A percentile compares a stretch with the other conserved stretches of the same genome.
These are phyloP conservation scores for Colletotrichum australisinense DNA, from an alignment of 2,329 filamentous ascomycete species.

Conservation along the genomic window DNA sequence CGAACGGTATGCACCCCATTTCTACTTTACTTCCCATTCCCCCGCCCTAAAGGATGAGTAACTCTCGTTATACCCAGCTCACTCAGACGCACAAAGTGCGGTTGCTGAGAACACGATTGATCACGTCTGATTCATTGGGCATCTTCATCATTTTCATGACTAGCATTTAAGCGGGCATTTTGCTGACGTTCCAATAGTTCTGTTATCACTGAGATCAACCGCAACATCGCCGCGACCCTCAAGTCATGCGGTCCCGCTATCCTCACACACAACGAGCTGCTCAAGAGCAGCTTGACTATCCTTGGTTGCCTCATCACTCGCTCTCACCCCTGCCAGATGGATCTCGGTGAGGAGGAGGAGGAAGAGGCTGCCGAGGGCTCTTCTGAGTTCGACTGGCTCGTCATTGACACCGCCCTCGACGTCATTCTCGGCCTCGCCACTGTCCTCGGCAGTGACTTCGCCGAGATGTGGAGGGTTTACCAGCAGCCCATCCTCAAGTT, in stretches of 20 bases:
- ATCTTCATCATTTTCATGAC: constrained; percentile 27
- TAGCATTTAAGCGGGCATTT: constrained; percentile 34
- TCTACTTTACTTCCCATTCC: constrained; percentile 23
- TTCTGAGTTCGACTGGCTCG: constrained; percentile 97
- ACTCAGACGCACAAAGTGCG: constrained; percentile 92
- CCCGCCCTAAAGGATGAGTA: constrained; percentile 79
- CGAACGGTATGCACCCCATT: constrained; percentile 79
- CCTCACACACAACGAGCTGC: constrained; percentile 77
- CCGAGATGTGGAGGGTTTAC: constrained; percentile 94
- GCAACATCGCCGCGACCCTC: constrained; percentile 89
- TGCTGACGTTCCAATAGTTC: constrained; percentile 69
- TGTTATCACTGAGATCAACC: constrained; percentile 94
- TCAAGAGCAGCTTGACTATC: constrained; percentile 81
- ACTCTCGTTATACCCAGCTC: constrained; percentile 98
- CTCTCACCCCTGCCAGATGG: constrained; percentile 92
- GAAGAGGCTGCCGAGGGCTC: constrained; percentile 80
- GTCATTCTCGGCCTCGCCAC: constrained; percentile 86
- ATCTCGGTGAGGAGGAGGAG: constrained; percentile 85
- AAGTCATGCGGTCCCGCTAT: constrained; percentile 92
- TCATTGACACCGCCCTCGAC: constrained; percentile 94
- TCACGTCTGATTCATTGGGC: constrained; percentile 50
- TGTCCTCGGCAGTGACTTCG: constrained; percentile 84
- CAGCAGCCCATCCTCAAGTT: constrained; percentile 93
- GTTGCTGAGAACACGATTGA: constrained; percentile 85
- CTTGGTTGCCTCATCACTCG: constrained; percentile 86